Conservation (phyloP, 2,329 filamentous ascomycete genomes). For the Plenodomus tracheiphilus region DNA sequence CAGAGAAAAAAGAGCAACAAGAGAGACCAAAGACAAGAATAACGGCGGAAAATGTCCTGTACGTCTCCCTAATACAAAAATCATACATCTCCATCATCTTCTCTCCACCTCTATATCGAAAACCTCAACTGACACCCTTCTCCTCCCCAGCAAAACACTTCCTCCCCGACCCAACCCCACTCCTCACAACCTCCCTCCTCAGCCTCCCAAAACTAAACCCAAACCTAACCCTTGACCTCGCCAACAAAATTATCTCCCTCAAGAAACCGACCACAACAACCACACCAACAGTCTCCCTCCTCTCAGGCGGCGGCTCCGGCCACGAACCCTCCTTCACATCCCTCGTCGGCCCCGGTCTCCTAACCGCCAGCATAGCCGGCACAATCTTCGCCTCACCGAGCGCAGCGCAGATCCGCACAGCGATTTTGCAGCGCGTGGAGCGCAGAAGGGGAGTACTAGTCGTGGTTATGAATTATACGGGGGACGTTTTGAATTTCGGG, state of each 20-base stretch:
- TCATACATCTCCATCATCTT: too few species aligned
- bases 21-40: too few species aligned
- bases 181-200: slow-evolving; percentile 76
- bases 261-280: slow-evolving; percentile 2
- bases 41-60: too few species aligned
- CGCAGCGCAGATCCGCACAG: slow-evolving; percentile 79
- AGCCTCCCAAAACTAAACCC: slow-evolving; percentile 84
- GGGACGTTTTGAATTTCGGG: slow-evolving; percentile 80
- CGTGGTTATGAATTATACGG: slow-evolving; percentile 94
- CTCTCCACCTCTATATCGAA: too few species aligned
- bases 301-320: slow-evolving; percentile 87
- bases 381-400: slow-evolving; percentile 84
- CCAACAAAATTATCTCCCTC: slow-evolving; percentile 70
- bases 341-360: slow-evolving; percentile 80
- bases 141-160: slow-evolving; percentile 70
- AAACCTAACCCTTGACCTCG: slow-evolving; percentile 72
- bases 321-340: slow-evolving; percentile 88
- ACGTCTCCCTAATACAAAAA: too few species aligned
- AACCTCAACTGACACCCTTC: too few species aligned
- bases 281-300: slow-evolving; percentile 69
- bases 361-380: slow-evolving; percentile 81
- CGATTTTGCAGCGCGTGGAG: slow-evolving; percentile 73
- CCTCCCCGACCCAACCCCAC: slow-evolving; percentile 77
- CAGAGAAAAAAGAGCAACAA: too few species aligned
- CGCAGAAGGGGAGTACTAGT: slow-evolving; percentile 76